Evolutionary conservation across 331 rosid genomes (phyloP).

Genomic region (Prunus yedoensis): DNA sequence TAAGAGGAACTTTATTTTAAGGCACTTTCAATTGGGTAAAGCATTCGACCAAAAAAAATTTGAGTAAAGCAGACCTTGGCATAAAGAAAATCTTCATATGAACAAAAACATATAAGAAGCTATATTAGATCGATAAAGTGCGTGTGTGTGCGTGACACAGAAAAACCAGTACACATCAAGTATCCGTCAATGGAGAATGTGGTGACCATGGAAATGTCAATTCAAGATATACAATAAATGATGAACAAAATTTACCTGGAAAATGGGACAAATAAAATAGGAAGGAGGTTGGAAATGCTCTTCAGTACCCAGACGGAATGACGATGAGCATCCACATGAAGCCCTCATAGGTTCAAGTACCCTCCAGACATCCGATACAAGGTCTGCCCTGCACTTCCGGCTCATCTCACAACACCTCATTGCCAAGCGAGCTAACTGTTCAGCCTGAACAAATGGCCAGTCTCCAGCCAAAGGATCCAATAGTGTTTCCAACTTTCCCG

Average conservation of each 20-base stretch:
- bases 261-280: slow-evolving; percentile 89
- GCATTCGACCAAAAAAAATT: too few species aligned
- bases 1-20: neutral
- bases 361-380: slow-evolving; percentile 70
- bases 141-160: too few species aligned
- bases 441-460: slow-evolving; percentile 80
- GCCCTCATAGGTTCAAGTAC: slow-evolving; percentile 69
- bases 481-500: slow-evolving; percentile 48
- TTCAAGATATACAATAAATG: slow-evolving; percentile 4
- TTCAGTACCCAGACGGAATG: slow-evolving; percentile 48
- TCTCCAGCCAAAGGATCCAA: slow-evolving; percentile 91
- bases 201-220: neutral
- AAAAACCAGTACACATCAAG: neutral
- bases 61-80: too few species aligned
- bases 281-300: slow-evolving; percentile 70
- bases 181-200: neutral
- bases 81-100: too few species aligned
- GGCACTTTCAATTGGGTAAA: neutral
- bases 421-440: slow-evolving; percentile 66
- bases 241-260: slow-evolving; percentile 55
- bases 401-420: slow-evolving; percentile 71
- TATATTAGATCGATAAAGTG: neutral
- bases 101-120: neutral
- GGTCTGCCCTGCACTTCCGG: slow-evolving; percentile 64
- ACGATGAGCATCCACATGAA: slow-evolving; percentile 55